Evolutionary conservation across 2,329 filamentous ascomycete species (phyloP), one percentile per base, ranked within the genome.

Genomic region (Aspergillus pseudoterreus): DNA sequence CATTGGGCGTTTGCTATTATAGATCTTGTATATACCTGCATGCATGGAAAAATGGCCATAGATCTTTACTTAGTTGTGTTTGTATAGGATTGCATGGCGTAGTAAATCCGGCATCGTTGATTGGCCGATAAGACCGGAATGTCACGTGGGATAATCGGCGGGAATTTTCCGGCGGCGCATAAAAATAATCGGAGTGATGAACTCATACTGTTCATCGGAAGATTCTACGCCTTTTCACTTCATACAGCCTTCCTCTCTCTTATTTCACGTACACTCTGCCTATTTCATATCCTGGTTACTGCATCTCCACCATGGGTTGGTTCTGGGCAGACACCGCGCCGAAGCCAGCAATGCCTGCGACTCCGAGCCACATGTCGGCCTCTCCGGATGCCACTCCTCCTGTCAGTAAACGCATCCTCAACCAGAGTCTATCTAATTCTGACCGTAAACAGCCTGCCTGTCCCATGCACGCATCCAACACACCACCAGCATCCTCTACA

Each of bases 271-370:
- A 2, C 22, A 14, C 14, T 41, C 8, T 50, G 15, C 15, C 9
- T 42, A 32, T 30, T n/a, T 19, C 5, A 14, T 6, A 22, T 35
- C 9, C 15, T 27, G 22, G 9, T 47, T 12, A 24, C 12, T n/a
- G 14, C 14, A 38, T 38, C n/a, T 39, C 50, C 54, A 64, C 60
- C 52, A 87, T 87, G 84, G 84, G 84, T 63, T 87, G 84, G 84
- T 87, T 87, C 63, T 87, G 84, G 84, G 82, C 83, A 72, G 82
- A 86, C 54, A 63, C 74, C 17, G 67, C 70, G 49, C 59, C 75
- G 49, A 67, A 68, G 50, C 54, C 68, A 43, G 62, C 64, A 51
- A 63, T 63, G 52, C 67, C 72, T 57, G 58, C 61, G 61, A 74
- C 76, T 56, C 77, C 78, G 55, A 79, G 78, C 63, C 74, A 73